Evolutionary conservation across 495 filamentous ascomycete genomes (phyloP).

Genomic region (Cercophora scortea): DNA sequence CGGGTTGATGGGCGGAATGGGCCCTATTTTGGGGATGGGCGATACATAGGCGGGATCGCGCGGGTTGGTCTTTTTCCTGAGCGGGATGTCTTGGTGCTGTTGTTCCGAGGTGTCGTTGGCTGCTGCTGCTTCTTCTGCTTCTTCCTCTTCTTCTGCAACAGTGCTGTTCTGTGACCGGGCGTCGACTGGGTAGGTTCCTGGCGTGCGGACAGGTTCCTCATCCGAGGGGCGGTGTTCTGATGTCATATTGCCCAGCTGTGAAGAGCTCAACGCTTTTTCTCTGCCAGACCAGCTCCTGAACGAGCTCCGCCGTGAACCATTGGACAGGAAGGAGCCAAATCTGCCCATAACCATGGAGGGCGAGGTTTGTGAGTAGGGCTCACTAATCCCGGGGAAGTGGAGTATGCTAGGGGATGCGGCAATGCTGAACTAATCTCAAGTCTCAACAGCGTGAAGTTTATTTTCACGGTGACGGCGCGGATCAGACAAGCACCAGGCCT

Average conservation of each 20-base stretch:
- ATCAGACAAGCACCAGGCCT: no score
- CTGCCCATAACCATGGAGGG: neutral
- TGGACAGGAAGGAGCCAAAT: neutral
- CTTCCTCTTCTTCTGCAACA: neutral
- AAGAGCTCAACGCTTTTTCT: neutral
- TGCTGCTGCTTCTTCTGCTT: neutral
- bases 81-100: neutral
- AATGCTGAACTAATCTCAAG: neutral
- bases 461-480: neutral
- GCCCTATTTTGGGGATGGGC: conserved; percentile 23
- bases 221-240: neutral
- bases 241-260: neutral
- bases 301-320: neutral
- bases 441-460: neutral
- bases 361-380: neutral
- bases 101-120: neutral
- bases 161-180: neutral
- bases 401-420: neutral
- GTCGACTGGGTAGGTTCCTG: neutral
- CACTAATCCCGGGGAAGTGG: neutral
- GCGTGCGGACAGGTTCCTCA: neutral
- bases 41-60: conserved; percentile 20
- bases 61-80: conserved; percentile 6
- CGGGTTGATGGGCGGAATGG: conserved; percentile 11
- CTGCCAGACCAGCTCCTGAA: neutral